Percentiles rank a stretch among this genome's conserved stretches.
These are phyloP conservation scores for Penicillium sp. DNA, from an alignment of 2,329 filamentous ascomycete species.

Conservation along the genomic window DNA sequence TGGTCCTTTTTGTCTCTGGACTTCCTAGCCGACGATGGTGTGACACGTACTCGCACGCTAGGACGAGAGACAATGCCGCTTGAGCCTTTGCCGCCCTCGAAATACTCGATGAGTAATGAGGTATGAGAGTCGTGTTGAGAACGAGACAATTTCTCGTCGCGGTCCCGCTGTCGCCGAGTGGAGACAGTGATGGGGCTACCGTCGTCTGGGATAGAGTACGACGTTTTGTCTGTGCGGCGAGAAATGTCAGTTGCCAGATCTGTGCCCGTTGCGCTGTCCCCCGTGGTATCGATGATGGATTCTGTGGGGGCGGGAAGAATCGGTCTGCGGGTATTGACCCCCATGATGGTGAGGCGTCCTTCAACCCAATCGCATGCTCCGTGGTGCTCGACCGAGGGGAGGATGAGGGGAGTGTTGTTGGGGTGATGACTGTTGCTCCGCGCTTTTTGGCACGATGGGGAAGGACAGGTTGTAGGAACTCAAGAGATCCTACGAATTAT, in stretches of 20 bases:
- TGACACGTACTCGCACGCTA: constrained; percentile 71
- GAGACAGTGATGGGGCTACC: constrained; percentile 79
- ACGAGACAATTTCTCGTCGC: constrained; percentile 51
- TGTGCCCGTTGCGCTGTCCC: constrained; percentile 37
- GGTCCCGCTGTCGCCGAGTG: constrained; percentile 52
- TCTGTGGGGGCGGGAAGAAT: constrained; percentile 45
- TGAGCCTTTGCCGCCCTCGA: constrained; percentile 63
- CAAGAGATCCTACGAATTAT: constrained; percentile 5
- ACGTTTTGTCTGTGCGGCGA: constrained; percentile 43
- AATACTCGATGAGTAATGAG: constrained; percentile 88
- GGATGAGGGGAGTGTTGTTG: constrained; percentile 7
- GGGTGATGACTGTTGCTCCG: constrained; percentile 18
- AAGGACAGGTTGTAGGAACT: constrained; percentile 7
- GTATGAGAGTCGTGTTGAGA: constrained; percentile 63
- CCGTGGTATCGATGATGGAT: constrained; percentile 38
- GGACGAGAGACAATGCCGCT: constrained; percentile 57
- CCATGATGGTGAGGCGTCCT: constrained; percentile 35
- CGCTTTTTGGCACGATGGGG: constrained; percentile 14
- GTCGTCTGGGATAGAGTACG: constrained; percentile 46
- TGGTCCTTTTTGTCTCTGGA: constrained; percentile 59
- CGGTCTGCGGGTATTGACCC: constrained; percentile 42
- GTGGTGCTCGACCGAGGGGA: constrained; percentile 7
- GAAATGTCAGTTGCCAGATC: constrained; percentile 45
- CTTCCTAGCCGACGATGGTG: constrained; percentile 59
- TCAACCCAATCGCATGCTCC: constrained; percentile 34